Conservation (phyloP, 139 green algal genomes). For the Chlamydomonas sphaeroides region DNA sequence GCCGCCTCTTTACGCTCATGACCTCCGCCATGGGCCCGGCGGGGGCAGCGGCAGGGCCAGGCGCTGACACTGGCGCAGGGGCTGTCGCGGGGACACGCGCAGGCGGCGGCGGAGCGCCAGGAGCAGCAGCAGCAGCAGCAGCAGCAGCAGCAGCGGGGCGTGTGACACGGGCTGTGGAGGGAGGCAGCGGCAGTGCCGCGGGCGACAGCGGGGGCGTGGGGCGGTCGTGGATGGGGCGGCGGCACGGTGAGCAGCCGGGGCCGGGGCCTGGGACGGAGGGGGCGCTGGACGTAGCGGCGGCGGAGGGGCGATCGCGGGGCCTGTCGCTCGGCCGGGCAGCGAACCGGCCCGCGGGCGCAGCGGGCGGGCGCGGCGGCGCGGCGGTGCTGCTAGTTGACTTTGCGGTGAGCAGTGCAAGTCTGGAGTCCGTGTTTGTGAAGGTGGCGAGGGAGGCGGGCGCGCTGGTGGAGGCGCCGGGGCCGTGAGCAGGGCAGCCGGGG, state of each 20-base stretch:
- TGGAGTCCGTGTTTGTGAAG: constrained; percentile 38
- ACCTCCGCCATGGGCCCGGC: neutral
- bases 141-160: too few relatives aligned
- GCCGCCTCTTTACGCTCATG: constrained; percentile 7
- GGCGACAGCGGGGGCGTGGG: too few relatives aligned
- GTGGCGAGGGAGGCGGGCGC: constrained; percentile 26
- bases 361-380: too few relatives aligned
- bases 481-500: neutral
- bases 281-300: too few relatives aligned
- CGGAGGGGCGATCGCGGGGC: neutral
- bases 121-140: neutral
- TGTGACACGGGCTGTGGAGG: too few relatives aligned
- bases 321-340: neutral
- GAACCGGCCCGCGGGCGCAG: too few relatives aligned
- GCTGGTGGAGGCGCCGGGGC: constrained; percentile 26
- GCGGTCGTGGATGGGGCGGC: neutral
- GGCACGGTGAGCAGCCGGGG: neutral
- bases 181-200: too few relatives aligned
- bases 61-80: neutral
- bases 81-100: neutral
- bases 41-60: neutral
- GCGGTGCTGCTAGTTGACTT: constrained; percentile 21
- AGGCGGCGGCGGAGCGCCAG: neutral
- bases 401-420: constrained; percentile 25
- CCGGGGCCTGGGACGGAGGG: too few relatives aligned